Conservation (phyloP, 2,329 filamentous ascomycete genomes). For the Colletotrichum tamarilloi region DNA sequence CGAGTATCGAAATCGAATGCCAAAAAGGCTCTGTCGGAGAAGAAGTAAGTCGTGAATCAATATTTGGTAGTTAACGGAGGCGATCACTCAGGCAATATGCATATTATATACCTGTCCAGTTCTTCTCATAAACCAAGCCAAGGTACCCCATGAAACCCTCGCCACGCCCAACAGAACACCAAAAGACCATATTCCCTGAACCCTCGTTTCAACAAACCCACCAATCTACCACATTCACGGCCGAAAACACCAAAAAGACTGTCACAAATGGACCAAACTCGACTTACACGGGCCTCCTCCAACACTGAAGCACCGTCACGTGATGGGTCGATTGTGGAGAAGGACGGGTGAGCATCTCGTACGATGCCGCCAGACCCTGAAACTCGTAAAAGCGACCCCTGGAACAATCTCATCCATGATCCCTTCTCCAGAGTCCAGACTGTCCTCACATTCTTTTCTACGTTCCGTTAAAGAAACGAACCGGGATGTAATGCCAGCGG, state of each 20-base stretch:
- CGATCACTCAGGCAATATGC: background rate
- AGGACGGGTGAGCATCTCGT: slow-evolving; percentile 26
- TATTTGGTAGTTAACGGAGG: background rate
- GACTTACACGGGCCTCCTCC: slow-evolving; percentile 27
- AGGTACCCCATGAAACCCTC: background rate
- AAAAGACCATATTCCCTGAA: background rate
- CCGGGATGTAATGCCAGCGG: background rate
- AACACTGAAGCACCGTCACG: slow-evolving; percentile 2
- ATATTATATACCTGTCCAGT: background rate
- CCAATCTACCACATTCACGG: background rate
- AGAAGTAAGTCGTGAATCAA: background rate
- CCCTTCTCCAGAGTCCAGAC: background rate
- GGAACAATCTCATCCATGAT: background rate
- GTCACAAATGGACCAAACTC: background rate
- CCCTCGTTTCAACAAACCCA: background rate
- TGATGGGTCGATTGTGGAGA: slow-evolving; percentile 31
- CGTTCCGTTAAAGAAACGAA: background rate
- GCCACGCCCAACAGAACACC: background rate
- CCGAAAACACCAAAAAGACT: background rate
- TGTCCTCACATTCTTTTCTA: background rate
- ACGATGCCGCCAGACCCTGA: slow-evolving; percentile 33
- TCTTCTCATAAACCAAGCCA: background rate
- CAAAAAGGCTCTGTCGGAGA: background rate
- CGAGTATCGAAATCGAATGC: background rate
- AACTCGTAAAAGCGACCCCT: slow-evolving; percentile 31